phyloP scores from a whole-genome alignment of 2,329 filamentous ascomycete genomes.

The Penicillium sp. region DNA sequence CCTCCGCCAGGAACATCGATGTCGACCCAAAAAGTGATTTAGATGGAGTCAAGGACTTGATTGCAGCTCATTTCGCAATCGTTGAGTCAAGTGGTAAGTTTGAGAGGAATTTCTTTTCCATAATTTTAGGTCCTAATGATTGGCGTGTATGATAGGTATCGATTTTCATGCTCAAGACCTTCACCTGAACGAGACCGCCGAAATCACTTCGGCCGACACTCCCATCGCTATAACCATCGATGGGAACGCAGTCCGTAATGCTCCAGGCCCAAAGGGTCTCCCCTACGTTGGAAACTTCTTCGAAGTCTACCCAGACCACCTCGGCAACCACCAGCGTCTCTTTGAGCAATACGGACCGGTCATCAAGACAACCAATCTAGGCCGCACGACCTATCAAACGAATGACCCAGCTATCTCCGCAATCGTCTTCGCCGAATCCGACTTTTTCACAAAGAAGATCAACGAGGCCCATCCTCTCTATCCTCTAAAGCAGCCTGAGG shows the following conservation, averaged over 20 bases:
- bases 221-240: conserved; percentile 15
- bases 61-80: conserved; percentile 15
- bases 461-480: conserved; percentile 32
- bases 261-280: conserved; percentile 17
- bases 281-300: conserved; percentile 53
- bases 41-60: conserved; percentile 4
- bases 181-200: conserved; percentile 14
- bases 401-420: conserved; percentile 50
- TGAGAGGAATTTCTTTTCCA: neutral
- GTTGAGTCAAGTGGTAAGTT: conserved; percentile 9
- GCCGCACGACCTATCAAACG: conserved; percentile 50
- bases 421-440: conserved; percentile 49
- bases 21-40: neutral
- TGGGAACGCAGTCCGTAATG: conserved; percentile 12
- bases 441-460: conserved; percentile 56
- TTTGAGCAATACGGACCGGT: conserved; percentile 54
- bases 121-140: neutral
- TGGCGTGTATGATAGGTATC: conserved; percentile 15
- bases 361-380: conserved; percentile 54
- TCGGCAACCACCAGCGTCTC: conserved; percentile 56
- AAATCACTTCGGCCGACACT: conserved; percentile 10
- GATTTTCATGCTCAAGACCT: conserved; percentile 17
- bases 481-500: conserved; percentile 26
- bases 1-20: conserved; percentile 8
- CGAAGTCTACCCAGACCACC: conserved; percentile 56